A percentile compares a stretch with the other conserved stretches of the same genome.
Evolutionary conservation across 768 basidiomycete genomes (phyloP).

Genomic region (Calocybe gangraenosa): DNA sequence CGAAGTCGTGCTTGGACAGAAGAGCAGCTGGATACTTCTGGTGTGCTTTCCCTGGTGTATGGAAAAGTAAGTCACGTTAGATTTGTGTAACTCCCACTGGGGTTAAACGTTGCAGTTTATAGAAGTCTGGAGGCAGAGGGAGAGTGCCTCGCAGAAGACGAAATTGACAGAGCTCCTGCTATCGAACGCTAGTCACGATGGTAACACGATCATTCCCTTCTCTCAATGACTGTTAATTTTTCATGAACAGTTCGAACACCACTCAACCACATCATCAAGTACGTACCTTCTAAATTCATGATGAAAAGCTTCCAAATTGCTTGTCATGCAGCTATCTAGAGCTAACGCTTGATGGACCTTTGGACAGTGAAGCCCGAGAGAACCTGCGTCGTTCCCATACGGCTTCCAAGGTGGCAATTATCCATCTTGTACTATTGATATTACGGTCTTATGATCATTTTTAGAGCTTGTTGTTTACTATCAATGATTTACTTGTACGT

Average conservation of each 20-base stretch:
- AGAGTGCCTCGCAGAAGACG: slow-evolving; percentile 65
- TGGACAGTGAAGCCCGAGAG: slow-evolving; percentile 70
- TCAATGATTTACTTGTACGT: slow-evolving; percentile 70
- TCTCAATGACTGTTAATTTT: background rate
- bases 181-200: slow-evolving; percentile 82
- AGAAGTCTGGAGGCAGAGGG: slow-evolving; percentile 83
- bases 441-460: background rate
- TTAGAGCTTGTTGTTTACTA: slow-evolving; percentile 72
- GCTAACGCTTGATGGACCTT: slow-evolving; percentile 70
- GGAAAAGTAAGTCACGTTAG: slow-evolving; percentile 45
- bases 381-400: slow-evolving; percentile 70
- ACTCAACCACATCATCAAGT: slow-evolving; percentile 83
- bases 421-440: background rate
- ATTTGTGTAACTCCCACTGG: background rate
- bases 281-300: slow-evolving; percentile 11
- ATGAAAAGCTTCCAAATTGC: background rate
- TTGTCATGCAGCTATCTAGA: slow-evolving; percentile 57
- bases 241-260: slow-evolving; percentile 58
- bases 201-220: slow-evolving; percentile 26
- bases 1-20: slow-evolving; percentile 72
- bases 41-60: slow-evolving; percentile 75
- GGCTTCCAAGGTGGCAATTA: slow-evolving; percentile 65
- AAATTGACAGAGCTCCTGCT: slow-evolving; percentile 71
- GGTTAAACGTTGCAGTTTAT: slow-evolving; percentile 52
- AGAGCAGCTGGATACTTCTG: slow-evolving; percentile 79